Base-by-base conservation (phyloP, 352 stramenopile genomes). In the Plasmopara viticola region DNA sequence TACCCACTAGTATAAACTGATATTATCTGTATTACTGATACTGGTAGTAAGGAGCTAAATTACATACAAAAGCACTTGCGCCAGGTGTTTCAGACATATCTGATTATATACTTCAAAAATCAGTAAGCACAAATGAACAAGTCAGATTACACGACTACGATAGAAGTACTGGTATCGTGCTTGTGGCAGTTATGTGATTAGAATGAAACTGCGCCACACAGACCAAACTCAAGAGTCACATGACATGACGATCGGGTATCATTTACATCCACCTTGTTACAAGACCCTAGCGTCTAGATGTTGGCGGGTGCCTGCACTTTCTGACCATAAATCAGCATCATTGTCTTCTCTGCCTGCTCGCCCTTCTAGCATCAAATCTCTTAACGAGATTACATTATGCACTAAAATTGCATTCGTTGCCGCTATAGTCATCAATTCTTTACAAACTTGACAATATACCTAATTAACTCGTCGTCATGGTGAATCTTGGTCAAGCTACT, bases 281-380 rank as follows among this genome's bases (percentile, higher is more conserved):
- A 48, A 20, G 5, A 31, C 18, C 31, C 18, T 31, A 14, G 33
- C 20, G 20, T 25, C 20, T 25, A 25, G 20, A 25, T 25, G 20
- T 25, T 25, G 20, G 20, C 20, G 49, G 53, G 48, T 43, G 10
- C 39, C 49, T 45, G 45, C 44, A 44, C 18, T 18, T 45, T 63
- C 58, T 51, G 59, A 48, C 52, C 63, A 56, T 64, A 71, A 68
- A 71, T 70, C 62, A 70, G 53, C 61, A 48, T 4, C 13, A 48
- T 20, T 30, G 56, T 50, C 62, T 66, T 56, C 57, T 70, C 58
- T 66, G 37, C 48, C 53, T 31, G 8, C 30, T 39, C 13, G 47
- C 47, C 55, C 15, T 42, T 48, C 48, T 57, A 60, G 56, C 62
- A 60, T 17, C 37, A 18, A 41, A 41, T 18, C 13, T 38, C 13